Evolutionary conservation across 306 rosid genomes (phyloP).

Genomic region (Fragaria iinumae): DNA sequence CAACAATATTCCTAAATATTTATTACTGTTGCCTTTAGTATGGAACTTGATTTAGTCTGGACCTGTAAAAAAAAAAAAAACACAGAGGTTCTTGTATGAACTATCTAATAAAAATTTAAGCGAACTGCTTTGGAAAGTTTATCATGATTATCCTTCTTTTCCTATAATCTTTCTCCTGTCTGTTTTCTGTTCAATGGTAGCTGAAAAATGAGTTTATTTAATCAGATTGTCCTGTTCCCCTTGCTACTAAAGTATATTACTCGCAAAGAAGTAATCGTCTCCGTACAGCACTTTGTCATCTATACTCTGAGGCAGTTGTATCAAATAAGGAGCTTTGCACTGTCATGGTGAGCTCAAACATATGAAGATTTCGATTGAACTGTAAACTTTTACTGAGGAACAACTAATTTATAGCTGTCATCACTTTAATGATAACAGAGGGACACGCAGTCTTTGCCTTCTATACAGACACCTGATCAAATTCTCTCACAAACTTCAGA

Average conservation of each 20-base stretch:
- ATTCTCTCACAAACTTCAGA: slow-evolving; percentile 52
- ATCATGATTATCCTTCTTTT: slow-evolving; percentile 17
- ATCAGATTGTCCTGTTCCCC: slow-evolving; percentile 79
- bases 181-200: slow-evolving; percentile 12
- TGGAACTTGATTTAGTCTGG: slow-evolving; percentile 2
- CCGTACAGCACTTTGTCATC: slow-evolving; percentile 63
- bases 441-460: slow-evolving; percentile 29
- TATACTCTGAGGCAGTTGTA: slow-evolving; percentile 57
- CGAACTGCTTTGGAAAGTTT: slow-evolving; percentile 26
- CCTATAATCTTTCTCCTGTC: slow-evolving; percentile 13
- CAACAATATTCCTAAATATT: not conserved
- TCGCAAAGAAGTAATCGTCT: slow-evolving; percentile 73
- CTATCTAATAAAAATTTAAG: slow-evolving; percentile 11
- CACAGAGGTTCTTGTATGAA: not conserved
- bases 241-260: slow-evolving; percentile 86
- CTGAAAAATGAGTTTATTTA: slow-evolving; percentile 24
- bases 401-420: slow-evolving; percentile 25
- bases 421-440: slow-evolving; percentile 47
- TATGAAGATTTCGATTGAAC: not conserved
- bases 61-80: not conserved
- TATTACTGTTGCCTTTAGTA: not conserved
- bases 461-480: slow-evolving; percentile 46
- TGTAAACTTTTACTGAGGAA: slow-evolving; percentile 15
- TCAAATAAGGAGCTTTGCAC: slow-evolving; percentile 45
- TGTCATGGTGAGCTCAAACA: slow-evolving; percentile 34